phyloP scores from a whole-genome alignment of 768 basidiomycete genomes.

The Saitozyma sp. region DNA sequence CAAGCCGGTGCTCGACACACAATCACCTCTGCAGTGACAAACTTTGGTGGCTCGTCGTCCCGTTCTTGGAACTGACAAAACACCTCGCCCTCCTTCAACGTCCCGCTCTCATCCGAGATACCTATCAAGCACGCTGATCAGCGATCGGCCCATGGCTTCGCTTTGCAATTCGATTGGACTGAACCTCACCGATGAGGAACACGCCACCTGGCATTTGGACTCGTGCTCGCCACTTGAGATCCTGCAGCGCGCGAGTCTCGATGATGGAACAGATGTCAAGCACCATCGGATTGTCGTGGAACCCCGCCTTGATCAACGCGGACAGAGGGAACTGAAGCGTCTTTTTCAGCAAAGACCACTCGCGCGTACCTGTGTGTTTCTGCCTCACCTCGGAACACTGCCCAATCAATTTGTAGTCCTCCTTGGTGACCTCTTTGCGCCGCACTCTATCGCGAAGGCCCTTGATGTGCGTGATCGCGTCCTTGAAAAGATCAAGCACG shows the following conservation, averaged over 20 bases:
- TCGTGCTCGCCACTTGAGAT: constrained; percentile 50
- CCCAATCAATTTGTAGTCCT: constrained; percentile 30
- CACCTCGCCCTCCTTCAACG: constrained; percentile 41
- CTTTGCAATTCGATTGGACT: not conserved
- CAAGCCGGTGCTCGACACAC: constrained; percentile 49
- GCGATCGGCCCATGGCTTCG: not conserved
- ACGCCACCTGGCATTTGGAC: constrained; percentile 43
- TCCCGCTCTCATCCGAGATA: constrained; percentile 47
- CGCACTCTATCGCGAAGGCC: constrained; percentile 35
- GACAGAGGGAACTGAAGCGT: constrained; percentile 39
- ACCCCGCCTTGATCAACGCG: constrained; percentile 40
- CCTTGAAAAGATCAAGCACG: constrained; percentile 44
- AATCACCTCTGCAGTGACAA: constrained; percentile 35
- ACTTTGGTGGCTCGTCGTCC: constrained; percentile 20
- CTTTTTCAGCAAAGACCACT: not conserved
- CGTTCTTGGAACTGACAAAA: constrained; percentile 49
- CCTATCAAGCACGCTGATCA: constrained; percentile 17
- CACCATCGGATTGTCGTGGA: constrained; percentile 42
- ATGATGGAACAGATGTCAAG: constrained; percentile 43
- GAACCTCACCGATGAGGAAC: constrained; percentile 45
- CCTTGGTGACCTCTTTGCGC: constrained; percentile 14
- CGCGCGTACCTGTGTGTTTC: not conserved
- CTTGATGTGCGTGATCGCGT: constrained; percentile 37
- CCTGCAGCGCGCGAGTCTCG: constrained; percentile 46
- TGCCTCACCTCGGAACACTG: constrained; percentile 31